Evolutionary conservation across 2,329 filamentous ascomycete species (phyloP).

Genomic region (Calonectria ilicicola): DNA sequence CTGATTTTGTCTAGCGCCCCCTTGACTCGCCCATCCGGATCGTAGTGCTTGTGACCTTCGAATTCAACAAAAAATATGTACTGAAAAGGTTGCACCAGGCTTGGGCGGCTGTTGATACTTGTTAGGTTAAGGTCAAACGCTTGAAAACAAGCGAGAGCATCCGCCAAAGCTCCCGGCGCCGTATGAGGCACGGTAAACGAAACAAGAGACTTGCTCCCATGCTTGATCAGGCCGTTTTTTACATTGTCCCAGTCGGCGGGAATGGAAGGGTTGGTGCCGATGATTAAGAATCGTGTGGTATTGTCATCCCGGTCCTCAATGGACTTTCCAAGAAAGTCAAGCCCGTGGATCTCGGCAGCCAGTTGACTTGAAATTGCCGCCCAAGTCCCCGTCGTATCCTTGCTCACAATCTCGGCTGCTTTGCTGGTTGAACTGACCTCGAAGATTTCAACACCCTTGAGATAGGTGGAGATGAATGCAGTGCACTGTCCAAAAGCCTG

Average conservation of each 20-base stretch:
- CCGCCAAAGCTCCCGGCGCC: conserved; percentile 83
- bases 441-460: conserved; percentile 81
- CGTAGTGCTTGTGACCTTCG: conserved; percentile 67
- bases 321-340: conserved; percentile 76
- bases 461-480: conserved; percentile 75
- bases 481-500: conserved; percentile 96
- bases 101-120: conserved; percentile 89
- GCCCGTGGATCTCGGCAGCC: conserved; percentile 75
- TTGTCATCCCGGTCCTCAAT: conserved; percentile 84
- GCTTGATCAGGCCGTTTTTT: conserved; percentile 40
- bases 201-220: conserved; percentile 76
- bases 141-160: conserved; percentile 84
- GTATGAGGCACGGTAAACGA: conserved; percentile 86
- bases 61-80: conserved; percentile 98
- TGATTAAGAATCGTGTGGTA: conserved; percentile 82
- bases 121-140: conserved; percentile 82
- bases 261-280: conserved; percentile 55
- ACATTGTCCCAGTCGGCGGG: conserved; percentile 42
- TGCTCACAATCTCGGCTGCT: conserved; percentile 81
- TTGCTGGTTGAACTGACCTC: conserved; percentile 89
- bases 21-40: conserved; percentile 69
- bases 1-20: conserved; percentile 70
- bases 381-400: conserved; percentile 67
- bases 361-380: conserved; percentile 84
- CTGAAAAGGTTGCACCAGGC: conserved; percentile 80